A percentile compares a stretch with the other conserved stretches of the same genome.
Evolutionary conservation across 139 green algal genomes (phyloP).

Genomic region (Chlamydomonas sphaeroides): DNA sequence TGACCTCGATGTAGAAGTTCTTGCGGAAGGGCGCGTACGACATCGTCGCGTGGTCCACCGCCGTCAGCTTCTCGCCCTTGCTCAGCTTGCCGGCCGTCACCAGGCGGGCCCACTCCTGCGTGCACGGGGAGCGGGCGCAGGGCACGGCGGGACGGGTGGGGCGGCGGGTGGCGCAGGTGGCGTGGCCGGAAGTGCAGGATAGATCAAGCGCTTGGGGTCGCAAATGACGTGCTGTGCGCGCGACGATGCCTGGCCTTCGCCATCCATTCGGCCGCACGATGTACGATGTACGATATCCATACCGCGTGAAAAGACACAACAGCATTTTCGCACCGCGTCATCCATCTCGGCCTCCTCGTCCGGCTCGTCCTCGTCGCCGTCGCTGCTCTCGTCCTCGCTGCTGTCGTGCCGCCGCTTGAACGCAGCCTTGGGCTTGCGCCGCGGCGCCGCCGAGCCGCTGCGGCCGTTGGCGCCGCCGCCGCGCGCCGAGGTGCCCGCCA

Average conservation of each 20-base stretch:
- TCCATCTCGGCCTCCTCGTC: slow-evolving; percentile 64
- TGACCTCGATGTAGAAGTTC: slow-evolving; percentile 74
- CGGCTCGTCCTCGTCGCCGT: slow-evolving; percentile 45
- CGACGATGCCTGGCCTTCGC: no score
- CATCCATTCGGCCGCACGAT: no score
- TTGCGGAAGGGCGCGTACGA: slow-evolving; percentile 77
- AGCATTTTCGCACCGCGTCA: slow-evolving; percentile 65
- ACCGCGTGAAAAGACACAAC: no score
- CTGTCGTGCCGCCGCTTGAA: slow-evolving; percentile 28
- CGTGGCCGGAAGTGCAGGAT: no score
- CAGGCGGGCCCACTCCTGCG: slow-evolving; percentile 75
- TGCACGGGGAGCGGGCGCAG: no score
- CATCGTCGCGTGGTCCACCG: slow-evolving; percentile 83
- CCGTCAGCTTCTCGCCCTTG: slow-evolving; percentile 92
- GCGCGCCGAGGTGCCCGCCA: slow-evolving; percentile 11
- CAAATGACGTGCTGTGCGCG: no score
- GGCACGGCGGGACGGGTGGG: no score
- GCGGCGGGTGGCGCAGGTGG: no score
- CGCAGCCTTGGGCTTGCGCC: slow-evolving; percentile 19
- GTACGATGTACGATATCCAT: no score
- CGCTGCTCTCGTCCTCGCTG: slow-evolving; percentile 42
- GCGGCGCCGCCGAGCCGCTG: background rate
- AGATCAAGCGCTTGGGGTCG: no score
- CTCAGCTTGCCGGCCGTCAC: slow-evolving; percentile 77
- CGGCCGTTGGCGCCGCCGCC: background rate